Evolutionary conservation across 441 rosid species (phyloP).

Genomic region (Euphorbia celastroides): DNA sequence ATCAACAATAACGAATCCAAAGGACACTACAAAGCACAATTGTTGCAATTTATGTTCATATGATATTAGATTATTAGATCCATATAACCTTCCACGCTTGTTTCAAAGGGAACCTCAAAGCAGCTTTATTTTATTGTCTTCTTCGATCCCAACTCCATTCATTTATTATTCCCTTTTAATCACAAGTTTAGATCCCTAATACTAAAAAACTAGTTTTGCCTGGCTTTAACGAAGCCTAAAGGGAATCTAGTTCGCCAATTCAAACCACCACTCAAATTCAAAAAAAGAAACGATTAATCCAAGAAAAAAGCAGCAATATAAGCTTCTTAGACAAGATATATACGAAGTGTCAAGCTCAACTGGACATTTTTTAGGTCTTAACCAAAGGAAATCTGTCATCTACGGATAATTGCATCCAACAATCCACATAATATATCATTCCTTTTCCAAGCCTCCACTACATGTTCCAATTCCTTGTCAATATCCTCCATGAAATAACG

Average conservation of each 20-base stretch:
- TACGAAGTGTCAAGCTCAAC: conserved; percentile 8
- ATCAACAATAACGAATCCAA: not conserved
- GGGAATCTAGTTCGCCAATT: not conserved
- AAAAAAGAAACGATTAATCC: not conserved
- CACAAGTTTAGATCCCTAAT: conserved; percentile 1
- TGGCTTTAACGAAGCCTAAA: not conserved
- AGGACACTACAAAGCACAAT: not conserved
- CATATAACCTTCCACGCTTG: not conserved
- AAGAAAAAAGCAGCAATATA: not conserved
- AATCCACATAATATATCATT: not conserved
- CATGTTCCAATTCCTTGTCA: not conserved
- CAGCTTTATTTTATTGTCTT: not conserved
- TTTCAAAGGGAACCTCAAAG: not conserved
- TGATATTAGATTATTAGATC: not conserved
- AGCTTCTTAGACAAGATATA: not conserved
- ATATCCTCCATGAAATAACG: not conserved
- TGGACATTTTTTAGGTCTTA: not conserved
- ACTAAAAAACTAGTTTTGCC: not conserved
- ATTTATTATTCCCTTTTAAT: too few species aligned
- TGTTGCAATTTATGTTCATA: not conserved
- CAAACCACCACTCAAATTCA: not conserved
- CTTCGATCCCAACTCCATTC: not conserved
- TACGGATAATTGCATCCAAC: not conserved
- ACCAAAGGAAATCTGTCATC: not conserved
- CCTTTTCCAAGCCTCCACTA: not conserved